A percentile compares a stretch with the other conserved stretches of the same genome.
Evolutionary conservation across 306 rosid species (phyloP).

Genomic region (Phaseolus lunatus): DNA sequence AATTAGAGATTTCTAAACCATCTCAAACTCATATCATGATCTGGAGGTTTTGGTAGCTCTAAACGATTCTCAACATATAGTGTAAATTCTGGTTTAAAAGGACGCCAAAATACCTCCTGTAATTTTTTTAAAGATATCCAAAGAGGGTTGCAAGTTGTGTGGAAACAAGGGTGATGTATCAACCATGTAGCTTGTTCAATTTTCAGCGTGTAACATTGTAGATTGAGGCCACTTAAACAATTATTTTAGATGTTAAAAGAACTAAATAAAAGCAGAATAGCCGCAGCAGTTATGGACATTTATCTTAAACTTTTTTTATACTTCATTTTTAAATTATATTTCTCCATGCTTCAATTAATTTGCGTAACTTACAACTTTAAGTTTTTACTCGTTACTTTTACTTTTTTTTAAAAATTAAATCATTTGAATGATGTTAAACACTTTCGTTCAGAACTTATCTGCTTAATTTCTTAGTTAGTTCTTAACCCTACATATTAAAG

Average conservation of each 20-base stretch:
- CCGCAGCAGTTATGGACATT: background rate
- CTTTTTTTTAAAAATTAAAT: too few species aligned
- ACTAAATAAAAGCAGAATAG: background rate
- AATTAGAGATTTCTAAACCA: slow-evolving; percentile 53
- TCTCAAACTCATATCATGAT: slow-evolving; percentile 31
- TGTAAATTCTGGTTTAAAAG: slow-evolving; percentile 32
- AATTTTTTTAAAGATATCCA: background rate
- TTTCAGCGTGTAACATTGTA: slow-evolving; percentile 38
- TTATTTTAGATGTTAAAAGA: background rate
- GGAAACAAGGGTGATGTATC: slow-evolving; percentile 33
- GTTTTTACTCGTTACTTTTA: too few species aligned
- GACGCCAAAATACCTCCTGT: slow-evolving; percentile 34
- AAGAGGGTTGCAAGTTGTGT: slow-evolving; percentile 38
- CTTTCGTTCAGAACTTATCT: too few species aligned
- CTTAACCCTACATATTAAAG: too few species aligned
- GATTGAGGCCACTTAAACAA: background rate
- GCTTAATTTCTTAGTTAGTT: too few species aligned
- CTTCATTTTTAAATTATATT: too few species aligned
- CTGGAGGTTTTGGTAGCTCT: slow-evolving; percentile 29
- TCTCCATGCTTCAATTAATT: too few species aligned
- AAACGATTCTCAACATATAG: slow-evolving; percentile 3
- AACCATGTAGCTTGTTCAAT: slow-evolving; percentile 37
- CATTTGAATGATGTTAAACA: too few species aligned
- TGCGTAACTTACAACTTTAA: too few species aligned
- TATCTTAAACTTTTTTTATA: too few species aligned